Percentiles rank a stretch among this genome's conserved stretches.
phyloP scores from a whole-genome alignment of 23 red algal species.

The Gracilaria domingensis region DNA sequence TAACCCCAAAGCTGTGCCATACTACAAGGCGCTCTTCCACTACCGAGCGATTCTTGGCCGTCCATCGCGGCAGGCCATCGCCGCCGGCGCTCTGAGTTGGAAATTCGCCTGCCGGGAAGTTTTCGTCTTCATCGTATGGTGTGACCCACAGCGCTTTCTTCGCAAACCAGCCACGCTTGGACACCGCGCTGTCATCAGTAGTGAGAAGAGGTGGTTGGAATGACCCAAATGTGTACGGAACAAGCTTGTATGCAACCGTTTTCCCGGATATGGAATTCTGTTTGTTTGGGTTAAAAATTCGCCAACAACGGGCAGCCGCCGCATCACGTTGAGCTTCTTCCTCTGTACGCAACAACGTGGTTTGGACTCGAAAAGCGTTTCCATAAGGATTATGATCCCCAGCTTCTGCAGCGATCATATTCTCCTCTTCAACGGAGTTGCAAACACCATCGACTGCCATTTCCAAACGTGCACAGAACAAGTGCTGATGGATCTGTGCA shows the following conservation, averaged over 20 bases:
- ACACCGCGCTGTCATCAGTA: constrained; percentile 54
- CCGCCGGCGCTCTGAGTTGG: constrained; percentile 62
- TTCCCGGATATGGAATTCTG: constrained; percentile 62
- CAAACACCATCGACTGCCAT: constrained; percentile 72
- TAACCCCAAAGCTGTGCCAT: constrained; percentile 87
- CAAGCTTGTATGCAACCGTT: constrained; percentile 82
- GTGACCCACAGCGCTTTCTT: constrained; percentile 86
- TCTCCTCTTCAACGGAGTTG: constrained; percentile 63
- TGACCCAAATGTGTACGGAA: constrained; percentile 44
- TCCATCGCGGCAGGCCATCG: constrained; percentile 66
- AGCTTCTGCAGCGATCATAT: constrained; percentile 29
- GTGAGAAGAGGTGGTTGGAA: constrained; percentile 50
- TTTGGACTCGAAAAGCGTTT: constrained; percentile 41
- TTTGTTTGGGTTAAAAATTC: constrained; percentile 65
- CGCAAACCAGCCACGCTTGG: constrained; percentile 70
- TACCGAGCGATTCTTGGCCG: constrained; percentile 37
- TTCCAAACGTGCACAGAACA: constrained; percentile 87
- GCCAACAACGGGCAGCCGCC: constrained; percentile 54
- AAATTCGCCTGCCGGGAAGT: constrained; percentile 82
- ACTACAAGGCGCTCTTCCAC: constrained; percentile 76
- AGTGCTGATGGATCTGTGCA: constrained; percentile 86
- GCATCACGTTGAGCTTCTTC: constrained; percentile 44
- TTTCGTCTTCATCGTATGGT: constrained; percentile 61
- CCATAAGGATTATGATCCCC: constrained; percentile 10
- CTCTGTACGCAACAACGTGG: constrained; percentile 16